A percentile compares a stretch with the other conserved stretches of the same genome.
These are phyloP conservation scores for Boechera retrofracta DNA, from an alignment of 345 rosid species.

Conservation along the genomic window DNA sequence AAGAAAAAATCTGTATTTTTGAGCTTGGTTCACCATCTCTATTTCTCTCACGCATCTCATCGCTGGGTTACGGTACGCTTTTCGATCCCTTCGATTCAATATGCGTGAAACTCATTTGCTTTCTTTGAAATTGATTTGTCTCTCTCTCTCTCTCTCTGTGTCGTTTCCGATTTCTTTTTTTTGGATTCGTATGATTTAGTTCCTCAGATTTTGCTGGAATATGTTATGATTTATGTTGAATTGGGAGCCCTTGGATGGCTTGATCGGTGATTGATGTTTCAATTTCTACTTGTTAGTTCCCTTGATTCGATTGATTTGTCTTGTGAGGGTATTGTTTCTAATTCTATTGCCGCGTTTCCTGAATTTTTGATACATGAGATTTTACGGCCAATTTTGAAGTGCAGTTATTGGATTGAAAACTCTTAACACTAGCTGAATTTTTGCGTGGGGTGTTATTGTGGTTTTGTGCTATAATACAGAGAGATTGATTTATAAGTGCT, in stretches of 20 bases:
- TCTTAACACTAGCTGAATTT: background rate
- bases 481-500: background rate
- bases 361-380: background rate
- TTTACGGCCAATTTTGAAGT: background rate
- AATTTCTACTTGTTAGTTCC: constrained; percentile 2
- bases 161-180: background rate
- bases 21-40: constrained; percentile 18
- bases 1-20: constrained; percentile 20
- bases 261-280: background rate
- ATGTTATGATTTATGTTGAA: background rate
- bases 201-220: background rate
- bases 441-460: background rate
- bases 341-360: background rate
- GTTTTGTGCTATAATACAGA: background rate
- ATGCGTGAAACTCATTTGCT: background rate
- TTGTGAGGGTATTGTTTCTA: background rate
- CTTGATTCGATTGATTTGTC: constrained; percentile 16
- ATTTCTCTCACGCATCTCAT: constrained; percentile 6
- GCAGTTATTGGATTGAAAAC: background rate
- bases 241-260: background rate
- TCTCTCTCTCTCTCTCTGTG: background rate
- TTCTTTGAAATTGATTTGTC: constrained; percentile 2
- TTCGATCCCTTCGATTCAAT: background rate
- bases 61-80: constrained; percentile 20
- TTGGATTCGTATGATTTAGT: background rate